Evolutionary conservation across 768 basidiomycete species (phyloP).

Genomic region (Mycena belliarum): DNA sequence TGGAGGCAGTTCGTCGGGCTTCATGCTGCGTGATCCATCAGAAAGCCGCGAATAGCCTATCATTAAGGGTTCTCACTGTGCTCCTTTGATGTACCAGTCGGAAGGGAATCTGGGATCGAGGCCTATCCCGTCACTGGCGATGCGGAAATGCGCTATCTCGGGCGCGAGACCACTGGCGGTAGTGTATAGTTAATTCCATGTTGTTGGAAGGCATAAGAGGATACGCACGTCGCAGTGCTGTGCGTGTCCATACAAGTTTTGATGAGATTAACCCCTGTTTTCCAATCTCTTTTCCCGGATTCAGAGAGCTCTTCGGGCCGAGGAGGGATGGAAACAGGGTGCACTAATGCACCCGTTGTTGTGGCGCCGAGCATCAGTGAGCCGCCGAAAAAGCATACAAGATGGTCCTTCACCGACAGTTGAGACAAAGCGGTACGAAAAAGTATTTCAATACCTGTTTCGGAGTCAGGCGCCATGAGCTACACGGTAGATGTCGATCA

Average conservation of each 20-base stretch:
- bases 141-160: conserved; percentile 87
- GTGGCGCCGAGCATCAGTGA: conserved; percentile 90
- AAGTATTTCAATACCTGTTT: conserved; percentile 56
- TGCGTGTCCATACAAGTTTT: conserved; percentile 89
- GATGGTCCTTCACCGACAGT: conserved; percentile 60
- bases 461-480: conserved; percentile 72
- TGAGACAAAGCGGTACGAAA: neutral
- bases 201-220: neutral
- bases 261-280: conserved; percentile 75
- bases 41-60: neutral
- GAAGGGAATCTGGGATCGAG: conserved; percentile 41
- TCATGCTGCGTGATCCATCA: conserved; percentile 19
- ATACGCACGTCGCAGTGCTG: conserved; percentile 76
- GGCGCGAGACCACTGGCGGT: conserved; percentile 73
- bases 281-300: conserved; percentile 75
- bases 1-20: conserved; percentile 44
- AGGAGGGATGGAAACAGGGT: conserved; percentile 69
- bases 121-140: conserved; percentile 56
- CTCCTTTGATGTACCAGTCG: conserved; percentile 95
- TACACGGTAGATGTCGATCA: conserved; percentile 27
- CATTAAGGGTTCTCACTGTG: conserved; percentile 43
- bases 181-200: too few species aligned
- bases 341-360: conserved; percentile 52
- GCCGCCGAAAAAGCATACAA: conserved; percentile 93
- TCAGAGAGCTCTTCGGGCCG: conserved; percentile 59